Conservation (phyloP, 2,329 filamentous ascomycete genomes). For the Stagonosporopsis tanaceti region DNA sequence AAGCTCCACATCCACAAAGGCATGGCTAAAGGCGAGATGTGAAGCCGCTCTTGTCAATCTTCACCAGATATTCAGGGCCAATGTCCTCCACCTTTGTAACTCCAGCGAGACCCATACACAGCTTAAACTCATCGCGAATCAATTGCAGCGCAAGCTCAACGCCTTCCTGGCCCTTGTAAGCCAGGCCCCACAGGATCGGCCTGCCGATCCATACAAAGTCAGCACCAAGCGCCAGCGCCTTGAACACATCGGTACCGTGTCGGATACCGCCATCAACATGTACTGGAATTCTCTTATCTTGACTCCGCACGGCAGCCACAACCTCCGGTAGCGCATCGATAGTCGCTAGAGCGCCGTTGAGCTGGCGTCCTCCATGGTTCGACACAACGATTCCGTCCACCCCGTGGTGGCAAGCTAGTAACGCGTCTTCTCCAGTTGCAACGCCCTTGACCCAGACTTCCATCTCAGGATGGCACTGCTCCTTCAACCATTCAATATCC, state of each 20-base stretch:
- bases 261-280: constrained; percentile 90
- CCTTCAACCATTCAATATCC: constrained; percentile 32
- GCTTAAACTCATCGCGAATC: constrained; percentile 28
- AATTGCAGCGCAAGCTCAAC: constrained; percentile 32
- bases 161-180: constrained; percentile 42
- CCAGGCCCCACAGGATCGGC: constrained; percentile 72
- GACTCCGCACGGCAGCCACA: constrained; percentile 56
- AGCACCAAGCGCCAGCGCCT: constrained; percentile 90
- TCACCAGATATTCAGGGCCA: constrained; percentile 33
- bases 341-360: constrained; percentile 56
- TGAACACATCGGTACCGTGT: constrained; percentile 90
- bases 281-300: constrained; percentile 64
- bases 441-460: constrained; percentile 55
- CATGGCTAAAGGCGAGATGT: constrained; percentile 21
- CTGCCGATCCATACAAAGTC: constrained; percentile 74
- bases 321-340: constrained; percentile 63
- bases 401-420: constrained; percentile 52
- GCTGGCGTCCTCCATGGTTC: constrained; percentile 62
- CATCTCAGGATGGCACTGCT: constrained; percentile 33
- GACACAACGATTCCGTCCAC: constrained; percentile 58
- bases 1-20: too few relatives aligned
- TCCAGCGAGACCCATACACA: constrained; percentile 37
- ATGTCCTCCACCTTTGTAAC: constrained; percentile 34
- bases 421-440: constrained; percentile 52
- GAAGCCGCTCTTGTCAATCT: constrained; percentile 34